Conservation (phyloP, 108 stramenopile genomes). For the Skeletonema grethae region DNA sequence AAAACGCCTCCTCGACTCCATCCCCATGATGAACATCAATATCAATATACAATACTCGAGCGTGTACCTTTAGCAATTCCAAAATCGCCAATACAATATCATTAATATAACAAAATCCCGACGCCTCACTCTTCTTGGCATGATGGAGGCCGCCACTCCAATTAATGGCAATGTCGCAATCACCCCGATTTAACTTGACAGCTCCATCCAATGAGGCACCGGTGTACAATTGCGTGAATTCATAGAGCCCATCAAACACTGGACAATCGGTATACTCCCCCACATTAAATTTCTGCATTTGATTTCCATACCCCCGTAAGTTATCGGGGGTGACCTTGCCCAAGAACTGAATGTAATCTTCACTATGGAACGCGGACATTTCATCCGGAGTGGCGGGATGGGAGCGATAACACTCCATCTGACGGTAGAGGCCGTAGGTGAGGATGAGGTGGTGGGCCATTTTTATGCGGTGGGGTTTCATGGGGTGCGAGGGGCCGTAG, state of each 20-base stretch:
- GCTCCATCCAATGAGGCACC: conserved; percentile 97
- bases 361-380: conserved; percentile 94
- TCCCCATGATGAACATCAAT: conserved; percentile 99
- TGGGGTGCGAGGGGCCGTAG: conserved; percentile 99
- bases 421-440: conserved; percentile 93
- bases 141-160: conserved; percentile 99
- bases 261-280: conserved; percentile 99
- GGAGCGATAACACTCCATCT: conserved; percentile 98
- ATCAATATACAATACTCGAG: conserved; percentile 98
- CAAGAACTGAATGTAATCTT: conserved; percentile 97
- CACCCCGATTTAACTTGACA: conserved; percentile 90
- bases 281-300: conserved; percentile 93
- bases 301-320: conserved; percentile 63
- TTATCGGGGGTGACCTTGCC: conserved; percentile 92
- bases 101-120: conserved; percentile 97
- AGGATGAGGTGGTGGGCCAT: conserved; percentile 98
- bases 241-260: conserved; percentile 98
- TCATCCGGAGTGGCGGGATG: conserved; percentile 90
- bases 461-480: conserved; percentile 99
- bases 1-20: conserved; percentile 99
- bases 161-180: conserved; percentile 97
- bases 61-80: conserved; percentile 98
- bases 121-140: conserved; percentile 98
- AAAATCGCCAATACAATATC: conserved; percentile 99
- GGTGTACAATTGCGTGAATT: conserved; percentile 95